A percentile compares a stretch with the other conserved stretches of the same genome.
phyloP scores from a whole-genome alignment of 805 yeast genomes.

The Yamadazyma phyllophila region DNA sequence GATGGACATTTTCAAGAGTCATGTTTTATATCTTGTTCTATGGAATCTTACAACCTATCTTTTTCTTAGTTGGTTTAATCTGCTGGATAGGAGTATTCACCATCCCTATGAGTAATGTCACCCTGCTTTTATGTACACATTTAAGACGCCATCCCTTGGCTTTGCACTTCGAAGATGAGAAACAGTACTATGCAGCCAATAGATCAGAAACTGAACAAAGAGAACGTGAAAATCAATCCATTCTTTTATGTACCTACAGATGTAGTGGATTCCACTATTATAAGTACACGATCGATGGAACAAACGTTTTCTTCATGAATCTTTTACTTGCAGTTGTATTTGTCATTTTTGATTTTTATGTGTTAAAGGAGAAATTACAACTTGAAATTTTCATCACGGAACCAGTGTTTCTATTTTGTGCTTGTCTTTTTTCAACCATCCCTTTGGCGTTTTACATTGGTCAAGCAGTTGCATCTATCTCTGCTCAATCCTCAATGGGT shows the following conservation, averaged over 20 bases:
- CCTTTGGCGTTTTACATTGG: constrained; percentile 97
- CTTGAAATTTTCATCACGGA: constrained; percentile 50
- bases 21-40: constrained; percentile 73
- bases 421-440: constrained; percentile 79
- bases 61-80: constrained; percentile 49
- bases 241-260: constrained; percentile 86
- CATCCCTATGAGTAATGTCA: constrained; percentile 88
- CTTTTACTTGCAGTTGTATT: constrained; percentile 74
- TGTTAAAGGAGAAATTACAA: constrained; percentile 47
- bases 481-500: constrained; percentile 98
- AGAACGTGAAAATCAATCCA: constrained; percentile 49
- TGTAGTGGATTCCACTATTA: constrained; percentile 91
- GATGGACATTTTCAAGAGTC: constrained; percentile 84
- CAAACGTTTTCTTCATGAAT: constrained; percentile 89
- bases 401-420: constrained; percentile 63
- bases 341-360: constrained; percentile 75
- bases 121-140: constrained; percentile 66
- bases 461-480: constrained; percentile 98
- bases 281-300: constrained; percentile 95
- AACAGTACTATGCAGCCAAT: constrained; percentile 37
- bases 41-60: constrained; percentile 64
- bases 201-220: constrained; percentile 20
- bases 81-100: constrained; percentile 87
- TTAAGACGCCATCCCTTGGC: constrained; percentile 89
- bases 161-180: constrained; percentile 65